phyloP scores from a whole-genome alignment of 2,329 filamentous ascomycete genomes.

The Colletotrichum siamense region DNA sequence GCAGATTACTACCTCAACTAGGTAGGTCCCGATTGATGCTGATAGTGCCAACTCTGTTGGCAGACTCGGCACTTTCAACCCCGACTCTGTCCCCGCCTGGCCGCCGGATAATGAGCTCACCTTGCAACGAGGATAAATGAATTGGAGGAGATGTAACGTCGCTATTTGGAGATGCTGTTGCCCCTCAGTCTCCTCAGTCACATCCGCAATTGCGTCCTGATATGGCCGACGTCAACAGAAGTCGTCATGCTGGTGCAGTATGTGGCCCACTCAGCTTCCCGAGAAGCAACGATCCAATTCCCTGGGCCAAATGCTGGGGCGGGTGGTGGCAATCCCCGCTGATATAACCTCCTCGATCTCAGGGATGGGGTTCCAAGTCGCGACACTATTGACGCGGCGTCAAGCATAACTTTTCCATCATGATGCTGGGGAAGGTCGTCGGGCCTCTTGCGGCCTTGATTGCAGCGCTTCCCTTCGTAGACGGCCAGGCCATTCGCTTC shows the following conservation, averaged over 20 bases:
- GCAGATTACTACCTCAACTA: background rate
- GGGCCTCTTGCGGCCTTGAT: background rate
- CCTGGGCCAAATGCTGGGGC: background rate
- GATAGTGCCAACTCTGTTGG: background rate
- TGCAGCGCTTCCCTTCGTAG: background rate
- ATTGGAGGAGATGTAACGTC: slow-evolving; percentile 10
- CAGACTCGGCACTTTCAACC: background rate
- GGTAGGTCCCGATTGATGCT: background rate
- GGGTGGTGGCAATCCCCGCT: background rate
- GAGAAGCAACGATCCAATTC: background rate
- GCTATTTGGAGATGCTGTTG: background rate
- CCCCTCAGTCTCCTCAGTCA: background rate
- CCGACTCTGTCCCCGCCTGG: background rate
- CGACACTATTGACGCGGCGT: background rate
- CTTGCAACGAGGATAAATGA: background rate
- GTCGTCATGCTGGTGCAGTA: background rate
- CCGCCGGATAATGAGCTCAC: background rate
- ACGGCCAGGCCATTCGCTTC: slow-evolving; percentile 8
- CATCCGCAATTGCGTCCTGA: background rate
- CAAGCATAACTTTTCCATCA: background rate
- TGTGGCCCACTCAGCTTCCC: background rate
- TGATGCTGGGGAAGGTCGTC: background rate
- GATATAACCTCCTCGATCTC: background rate
- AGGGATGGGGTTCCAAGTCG: background rate
- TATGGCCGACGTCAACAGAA: background rate